phyloP scores from a whole-genome alignment of 2,329 filamentous ascomycete genomes.

The Cercospora sp. region DNA sequence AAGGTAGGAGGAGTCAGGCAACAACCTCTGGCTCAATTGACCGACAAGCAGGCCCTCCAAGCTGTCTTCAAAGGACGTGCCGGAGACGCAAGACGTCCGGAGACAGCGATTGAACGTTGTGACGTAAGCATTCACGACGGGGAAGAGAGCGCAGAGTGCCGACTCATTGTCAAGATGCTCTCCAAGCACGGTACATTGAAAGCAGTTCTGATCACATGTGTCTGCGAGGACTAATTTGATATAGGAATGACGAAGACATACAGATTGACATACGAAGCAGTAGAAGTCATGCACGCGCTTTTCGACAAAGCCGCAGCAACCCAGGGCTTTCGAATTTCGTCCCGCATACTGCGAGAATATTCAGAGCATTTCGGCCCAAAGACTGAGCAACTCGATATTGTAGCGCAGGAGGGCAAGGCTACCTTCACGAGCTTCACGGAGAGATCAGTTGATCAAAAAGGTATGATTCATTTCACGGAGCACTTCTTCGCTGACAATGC shows the following conservation, averaged over 20 bases:
- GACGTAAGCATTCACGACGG: slow-evolving; percentile 73
- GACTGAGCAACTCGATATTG: slow-evolving; percentile 78
- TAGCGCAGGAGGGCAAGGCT: slow-evolving; percentile 66
- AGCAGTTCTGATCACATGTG: background rate
- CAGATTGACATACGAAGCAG: slow-evolving; percentile 71
- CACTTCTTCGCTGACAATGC: slow-evolving; percentile 17
- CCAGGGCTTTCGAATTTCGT: slow-evolving; percentile 72
- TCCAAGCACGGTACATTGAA: slow-evolving; percentile 65
- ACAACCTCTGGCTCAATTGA: background rate
- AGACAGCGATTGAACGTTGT: slow-evolving; percentile 71
- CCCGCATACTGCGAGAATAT: slow-evolving; percentile 69
- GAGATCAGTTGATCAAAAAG: slow-evolving; percentile 69
- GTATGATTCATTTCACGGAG: slow-evolving; percentile 39
- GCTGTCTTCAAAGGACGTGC: slow-evolving; percentile 72
- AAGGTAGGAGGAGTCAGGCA: slow-evolving; percentile 50
- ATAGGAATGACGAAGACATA: slow-evolving; percentile 74
- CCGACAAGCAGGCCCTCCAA: slow-evolving; percentile 50
- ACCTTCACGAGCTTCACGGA: slow-evolving; percentile 82
- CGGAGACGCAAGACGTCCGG: slow-evolving; percentile 63
- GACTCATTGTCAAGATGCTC: slow-evolving; percentile 71
- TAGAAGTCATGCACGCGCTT: slow-evolving; percentile 72
- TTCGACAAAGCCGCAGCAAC: slow-evolving; percentile 67
- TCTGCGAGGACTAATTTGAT: slow-evolving; percentile 23
- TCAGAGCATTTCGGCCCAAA: slow-evolving; percentile 79
- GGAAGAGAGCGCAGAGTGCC: slow-evolving; percentile 65